These are phyloP conservation scores for Russula emetica DNA, from an alignment of 768 basidiomycete species.

Conservation along the genomic window DNA sequence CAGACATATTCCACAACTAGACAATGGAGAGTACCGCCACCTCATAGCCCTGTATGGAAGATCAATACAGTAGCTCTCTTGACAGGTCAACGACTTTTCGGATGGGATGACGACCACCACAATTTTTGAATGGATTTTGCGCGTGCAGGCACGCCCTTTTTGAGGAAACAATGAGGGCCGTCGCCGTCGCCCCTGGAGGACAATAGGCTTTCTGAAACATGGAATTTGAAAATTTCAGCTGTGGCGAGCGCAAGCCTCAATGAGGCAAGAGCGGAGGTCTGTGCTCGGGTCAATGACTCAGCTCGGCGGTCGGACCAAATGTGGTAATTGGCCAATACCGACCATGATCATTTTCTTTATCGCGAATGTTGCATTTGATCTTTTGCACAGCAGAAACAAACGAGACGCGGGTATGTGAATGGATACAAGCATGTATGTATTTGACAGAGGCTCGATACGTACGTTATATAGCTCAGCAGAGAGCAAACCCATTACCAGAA, in stretches of 20 bases:
- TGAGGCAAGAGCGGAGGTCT: too few species aligned
- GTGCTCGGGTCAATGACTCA: too few species aligned
- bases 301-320: background rate
- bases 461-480: background rate
- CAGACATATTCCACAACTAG: constrained; percentile 11
- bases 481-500: background rate
- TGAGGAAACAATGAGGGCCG: constrained; percentile 8
- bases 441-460: background rate
- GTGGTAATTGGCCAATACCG: background rate
- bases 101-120: background rate
- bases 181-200: background rate
- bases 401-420: constrained; percentile 1
- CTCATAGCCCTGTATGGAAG: background rate
- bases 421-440: too few species aligned
- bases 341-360: too few species aligned
- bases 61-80: too few species aligned
- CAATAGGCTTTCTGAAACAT: constrained; percentile 4
- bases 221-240: background rate
- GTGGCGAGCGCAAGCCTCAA: background rate
- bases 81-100: background rate
- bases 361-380: background rate
- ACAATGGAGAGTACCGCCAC: constrained; percentile 15
- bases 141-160: background rate
- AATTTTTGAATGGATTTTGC: background rate
- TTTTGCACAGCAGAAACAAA: background rate